phyloP scores from a whole-genome alignment of 2,329 filamentous ascomycete genomes.

The Chrysoporthe deuterocubensis region DNA sequence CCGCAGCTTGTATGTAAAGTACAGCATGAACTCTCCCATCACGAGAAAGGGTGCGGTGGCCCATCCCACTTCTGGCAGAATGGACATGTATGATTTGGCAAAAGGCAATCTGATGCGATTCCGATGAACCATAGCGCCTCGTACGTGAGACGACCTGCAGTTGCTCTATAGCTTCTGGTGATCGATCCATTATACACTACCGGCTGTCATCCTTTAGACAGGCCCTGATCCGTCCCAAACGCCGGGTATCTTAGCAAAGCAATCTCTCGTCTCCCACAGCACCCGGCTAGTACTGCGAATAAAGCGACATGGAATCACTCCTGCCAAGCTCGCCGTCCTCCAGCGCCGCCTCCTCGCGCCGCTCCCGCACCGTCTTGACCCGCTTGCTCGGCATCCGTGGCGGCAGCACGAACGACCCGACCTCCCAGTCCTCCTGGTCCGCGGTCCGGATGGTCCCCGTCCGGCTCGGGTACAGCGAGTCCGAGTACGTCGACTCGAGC shows the following conservation, averaged over 20 bases:
- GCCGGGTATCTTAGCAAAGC: slow-evolving; percentile 24
- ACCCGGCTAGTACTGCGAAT: slow-evolving; percentile 19
- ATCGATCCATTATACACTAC: not conserved
- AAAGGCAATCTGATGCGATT: not conserved
- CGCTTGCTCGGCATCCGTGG: slow-evolving; percentile 28
- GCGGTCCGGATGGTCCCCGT: slow-evolving; percentile 2
- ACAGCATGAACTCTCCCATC: slow-evolving; percentile 15
- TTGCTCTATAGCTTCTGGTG: too few species aligned
- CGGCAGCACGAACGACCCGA: slow-evolving; percentile 24
- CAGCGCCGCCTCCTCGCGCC: not conserved
- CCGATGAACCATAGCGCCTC: not conserved
- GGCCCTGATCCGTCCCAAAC: slow-evolving; percentile 6
- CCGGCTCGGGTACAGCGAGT: not conserved
- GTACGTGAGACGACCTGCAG: too few species aligned
- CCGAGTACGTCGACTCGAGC: slow-evolving; percentile 20
- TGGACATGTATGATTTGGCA: not conserved
- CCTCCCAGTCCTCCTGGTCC: slow-evolving; percentile 21
- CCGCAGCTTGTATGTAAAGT: slow-evolving; percentile 22
- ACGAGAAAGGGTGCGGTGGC: slow-evolving; percentile 2
- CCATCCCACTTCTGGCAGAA: slow-evolving; percentile 14
- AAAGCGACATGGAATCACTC: slow-evolving; percentile 25
- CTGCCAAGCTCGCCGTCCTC: not conserved
- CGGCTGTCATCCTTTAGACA: not conserved
- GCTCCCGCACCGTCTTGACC: not conserved
- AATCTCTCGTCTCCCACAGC: not conserved